These are phyloP conservation scores for Syzygium oleosum DNA, from an alignment of 345 rosid genomes.

Conservation along the genomic window DNA sequence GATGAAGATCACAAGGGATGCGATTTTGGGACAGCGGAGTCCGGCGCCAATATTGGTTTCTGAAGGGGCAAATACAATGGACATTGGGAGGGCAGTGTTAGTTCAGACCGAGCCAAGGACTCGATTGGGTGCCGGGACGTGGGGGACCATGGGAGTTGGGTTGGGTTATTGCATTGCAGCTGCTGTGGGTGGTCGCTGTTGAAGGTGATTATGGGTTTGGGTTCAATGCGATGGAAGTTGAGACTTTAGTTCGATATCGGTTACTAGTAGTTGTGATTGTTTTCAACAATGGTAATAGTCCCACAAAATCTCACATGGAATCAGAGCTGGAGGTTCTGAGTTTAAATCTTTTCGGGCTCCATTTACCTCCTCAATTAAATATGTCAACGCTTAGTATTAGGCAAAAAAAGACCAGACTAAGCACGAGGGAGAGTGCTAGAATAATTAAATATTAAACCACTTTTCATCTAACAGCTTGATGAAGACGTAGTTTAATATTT, in stretches of 20 bases:
- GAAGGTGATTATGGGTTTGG: constrained; percentile 99
- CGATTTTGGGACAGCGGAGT: constrained; percentile 54
- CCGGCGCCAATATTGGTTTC: constrained; percentile 88
- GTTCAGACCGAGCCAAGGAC: constrained; percentile 97
- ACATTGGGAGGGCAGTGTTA: constrained; percentile 87
- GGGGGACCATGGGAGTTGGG: constrained; percentile 99
- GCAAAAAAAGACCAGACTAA: too few species aligned
- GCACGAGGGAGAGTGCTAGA: too few species aligned
- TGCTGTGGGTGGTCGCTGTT: constrained; percentile 91
- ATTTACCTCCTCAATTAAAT: too few species aligned
- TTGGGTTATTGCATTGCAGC: constrained; percentile 98
- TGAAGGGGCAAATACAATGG: constrained; percentile 98
- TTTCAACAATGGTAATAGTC: too few species aligned
- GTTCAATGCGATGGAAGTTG: constrained; percentile 96
- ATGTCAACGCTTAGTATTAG: too few species aligned
- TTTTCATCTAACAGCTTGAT: too few species aligned
- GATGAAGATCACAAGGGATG: constrained; percentile 91
- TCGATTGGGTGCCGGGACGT: constrained; percentile 97
- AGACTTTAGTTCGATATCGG: constrained; percentile 7
- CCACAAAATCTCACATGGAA: too few species aligned
- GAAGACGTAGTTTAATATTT: too few species aligned
- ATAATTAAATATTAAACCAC: too few species aligned
- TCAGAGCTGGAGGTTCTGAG: too few species aligned
- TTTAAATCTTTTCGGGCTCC: too few species aligned
- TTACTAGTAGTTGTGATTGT: too few species aligned